Evolutionary conservation across 768 basidiomycete species (phyloP), one percentile per base, ranked within the genome.

Genomic region (Paxillus rubicundulus): DNA sequence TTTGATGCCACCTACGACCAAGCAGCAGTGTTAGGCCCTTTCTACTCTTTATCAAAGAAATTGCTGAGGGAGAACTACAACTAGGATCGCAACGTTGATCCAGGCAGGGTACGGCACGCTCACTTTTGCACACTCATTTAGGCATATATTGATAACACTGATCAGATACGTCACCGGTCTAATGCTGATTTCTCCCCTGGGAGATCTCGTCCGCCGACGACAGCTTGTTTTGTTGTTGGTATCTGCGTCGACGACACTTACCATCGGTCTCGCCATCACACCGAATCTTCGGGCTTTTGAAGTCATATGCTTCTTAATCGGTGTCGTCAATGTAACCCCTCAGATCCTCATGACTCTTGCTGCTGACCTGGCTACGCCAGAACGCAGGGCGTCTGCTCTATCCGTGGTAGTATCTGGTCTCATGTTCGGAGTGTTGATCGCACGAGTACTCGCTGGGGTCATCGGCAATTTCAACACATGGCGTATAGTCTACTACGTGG

Each of bases 161-260:
- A 44, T 33, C 4, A 86, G 88, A 40, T 92, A 91, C 64, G 87
- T 85, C 2, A 72, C 72, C 8, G 89, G 89, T 1, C 76, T 92
- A 7, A 66, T 93, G 3, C 68, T 93, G 38, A 81, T 95, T 49
- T 81, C 87, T 1, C 92, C 93, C 1, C 74, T 92, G 0, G 92
- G 93, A 8, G 92, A 96, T 65, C 78, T 94, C 18, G 78, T 92
- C 28, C 85, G 87, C 17, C 74, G 92, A 34, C 76, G 92, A 12
- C 85, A 82, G 40, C 74, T 96, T 0, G 76, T 87, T 30, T 74
- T 95, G 18, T 53, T 75, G 10, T 68, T 91, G 17, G 71, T 86
- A 36, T 58, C 78, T 1, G 43, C 79, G 18, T 81, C 85, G 0
- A 77, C 79, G 0, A 60, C 76, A 5, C 72, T 96, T 4, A 82